Evolutionary conservation across 805 yeast genomes (phyloP).

Genomic region (Ogataea nakhonphanomensis): DNA sequence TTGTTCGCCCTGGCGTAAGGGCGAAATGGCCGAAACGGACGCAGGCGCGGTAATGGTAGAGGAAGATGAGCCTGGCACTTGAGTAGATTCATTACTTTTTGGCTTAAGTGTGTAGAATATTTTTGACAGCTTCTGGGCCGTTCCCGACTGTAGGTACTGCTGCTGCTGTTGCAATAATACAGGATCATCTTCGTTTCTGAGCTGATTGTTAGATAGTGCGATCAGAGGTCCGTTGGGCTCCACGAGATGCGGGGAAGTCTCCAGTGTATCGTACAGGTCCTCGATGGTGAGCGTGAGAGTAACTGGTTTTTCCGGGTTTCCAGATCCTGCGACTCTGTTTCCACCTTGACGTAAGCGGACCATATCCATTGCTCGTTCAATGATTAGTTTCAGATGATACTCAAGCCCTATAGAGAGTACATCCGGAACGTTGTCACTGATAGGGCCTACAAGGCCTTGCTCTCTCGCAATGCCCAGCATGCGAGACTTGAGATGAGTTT

Average conservation of each 20-base stretch:
- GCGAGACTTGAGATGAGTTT: constrained; percentile 59
- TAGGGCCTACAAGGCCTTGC: constrained; percentile 78
- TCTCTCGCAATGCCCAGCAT: constrained; percentile 85
- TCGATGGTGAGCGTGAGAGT: constrained; percentile 53
- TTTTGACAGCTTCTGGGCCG: constrained; percentile 24
- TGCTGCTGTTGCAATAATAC: constrained; percentile 19
- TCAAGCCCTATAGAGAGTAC: constrained; percentile 79
- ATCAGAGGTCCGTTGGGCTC: constrained; percentile 64
- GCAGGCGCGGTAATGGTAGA: constrained; percentile 19
- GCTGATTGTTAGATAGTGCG: constrained; percentile 44
- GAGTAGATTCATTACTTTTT: constrained; percentile 4
- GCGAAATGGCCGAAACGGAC: constrained; percentile 13
- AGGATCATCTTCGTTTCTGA: constrained; percentile 55
- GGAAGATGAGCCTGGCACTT: constrained; percentile 16
- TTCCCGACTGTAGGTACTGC: constrained; percentile 7
- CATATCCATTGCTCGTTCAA: constrained; percentile 72
- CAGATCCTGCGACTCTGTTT: background rate
- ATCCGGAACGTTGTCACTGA: constrained; percentile 78
- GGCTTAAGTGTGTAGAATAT: constrained; percentile 29
- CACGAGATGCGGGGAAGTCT: constrained; percentile 60
- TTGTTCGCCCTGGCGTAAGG: constrained; percentile 1
- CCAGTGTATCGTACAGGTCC: constrained; percentile 63
- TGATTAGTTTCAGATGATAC: constrained; percentile 65
- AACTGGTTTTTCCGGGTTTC: background rate
- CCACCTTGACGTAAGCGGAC: constrained; percentile 58